Evolutionary conservation across 176 grass and related monocot species (phyloP).

Genomic region (Musa schizocarpa): DNA sequence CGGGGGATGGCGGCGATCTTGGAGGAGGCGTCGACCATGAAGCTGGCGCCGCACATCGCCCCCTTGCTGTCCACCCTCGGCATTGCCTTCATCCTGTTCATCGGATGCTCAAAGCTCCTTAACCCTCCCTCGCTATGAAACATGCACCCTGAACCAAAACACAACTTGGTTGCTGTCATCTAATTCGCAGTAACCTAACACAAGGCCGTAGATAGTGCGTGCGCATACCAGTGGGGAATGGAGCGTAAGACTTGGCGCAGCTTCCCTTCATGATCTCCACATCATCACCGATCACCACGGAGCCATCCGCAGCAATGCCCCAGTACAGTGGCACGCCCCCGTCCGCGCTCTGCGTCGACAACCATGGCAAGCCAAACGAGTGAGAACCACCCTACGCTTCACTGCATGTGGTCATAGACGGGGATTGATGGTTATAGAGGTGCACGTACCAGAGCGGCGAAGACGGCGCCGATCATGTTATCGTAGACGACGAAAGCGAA

Average conservation of each 20-base stretch:
- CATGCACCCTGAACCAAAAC: background rate
- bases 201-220: too few relatives aligned
- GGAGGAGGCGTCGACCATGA: background rate
- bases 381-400: background rate
- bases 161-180: background rate
- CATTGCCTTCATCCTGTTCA: constrained; percentile 4
- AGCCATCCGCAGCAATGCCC: background rate
- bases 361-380: background rate
- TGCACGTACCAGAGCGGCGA: background rate
- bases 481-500: constrained; percentile 2
- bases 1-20: background rate
- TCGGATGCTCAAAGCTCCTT: background rate
- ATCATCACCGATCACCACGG: background rate
- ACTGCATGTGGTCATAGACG: background rate
- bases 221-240: background rate
- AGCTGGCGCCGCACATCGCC: background rate
- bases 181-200: too few relatives aligned
- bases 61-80: background rate
- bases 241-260: background rate
- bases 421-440: background rate
- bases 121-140: constrained; percentile 1
- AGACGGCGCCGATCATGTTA: background rate
- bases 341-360: background rate
- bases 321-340: background rate
- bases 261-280: background rate